Percentiles rank a stretch among this genome's conserved stretches.
Evolutionary conservation across 2,329 filamentous ascomycete genomes (phyloP).

Genomic region (Thielaviopsis ethacetica): DNA sequence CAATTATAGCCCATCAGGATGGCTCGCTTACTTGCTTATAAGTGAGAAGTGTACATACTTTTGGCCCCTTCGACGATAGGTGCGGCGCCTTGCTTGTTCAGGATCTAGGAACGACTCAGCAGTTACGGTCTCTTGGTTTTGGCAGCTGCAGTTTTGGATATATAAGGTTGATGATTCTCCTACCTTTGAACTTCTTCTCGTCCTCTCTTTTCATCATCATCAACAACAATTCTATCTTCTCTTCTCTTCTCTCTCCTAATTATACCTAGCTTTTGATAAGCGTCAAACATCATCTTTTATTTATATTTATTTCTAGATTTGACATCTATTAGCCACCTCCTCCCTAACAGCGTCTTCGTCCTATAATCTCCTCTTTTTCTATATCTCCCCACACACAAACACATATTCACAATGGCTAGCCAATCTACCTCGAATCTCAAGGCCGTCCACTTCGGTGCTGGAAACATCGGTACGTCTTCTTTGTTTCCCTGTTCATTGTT

Average conservation of each 20-base stretch:
- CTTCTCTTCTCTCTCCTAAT: neutral
- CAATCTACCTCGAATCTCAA: slow-evolving; percentile 27
- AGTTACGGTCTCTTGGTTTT: neutral
- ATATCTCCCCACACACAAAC: neutral
- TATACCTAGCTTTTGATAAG: neutral
- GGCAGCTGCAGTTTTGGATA: neutral
- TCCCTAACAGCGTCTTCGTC: neutral
- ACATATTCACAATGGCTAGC: slow-evolving; percentile 8
- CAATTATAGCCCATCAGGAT: neutral
- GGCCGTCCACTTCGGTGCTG: slow-evolving; percentile 72
- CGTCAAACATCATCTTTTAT: neutral
- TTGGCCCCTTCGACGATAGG: neutral
- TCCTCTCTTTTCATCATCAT: neutral
- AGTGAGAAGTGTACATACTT: neutral
- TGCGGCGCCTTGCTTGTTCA: neutral
- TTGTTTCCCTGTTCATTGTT: neutral
- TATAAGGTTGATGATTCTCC: neutral
- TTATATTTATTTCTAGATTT: neutral
- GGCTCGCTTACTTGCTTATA: neutral
- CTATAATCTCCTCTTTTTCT: neutral
- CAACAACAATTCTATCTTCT: neutral
- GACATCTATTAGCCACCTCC: neutral
- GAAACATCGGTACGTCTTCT: slow-evolving; percentile 52
- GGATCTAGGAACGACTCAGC: neutral
- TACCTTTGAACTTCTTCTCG: neutral